Evolutionary conservation across 2,329 filamentous ascomycete genomes (phyloP).

Genomic region (Arthroderma sp.): DNA sequence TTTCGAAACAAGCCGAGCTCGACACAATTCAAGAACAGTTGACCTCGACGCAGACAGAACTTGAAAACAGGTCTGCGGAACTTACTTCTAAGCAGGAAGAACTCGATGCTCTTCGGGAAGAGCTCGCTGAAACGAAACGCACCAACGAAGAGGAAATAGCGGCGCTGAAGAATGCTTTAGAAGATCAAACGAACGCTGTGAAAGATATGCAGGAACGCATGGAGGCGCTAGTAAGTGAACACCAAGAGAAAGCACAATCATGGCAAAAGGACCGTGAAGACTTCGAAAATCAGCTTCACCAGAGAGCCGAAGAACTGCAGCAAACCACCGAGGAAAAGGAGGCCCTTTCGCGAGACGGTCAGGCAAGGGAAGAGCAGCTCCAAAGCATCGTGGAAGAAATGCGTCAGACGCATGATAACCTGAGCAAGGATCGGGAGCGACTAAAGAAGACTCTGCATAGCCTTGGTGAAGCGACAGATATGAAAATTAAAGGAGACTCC

Average conservation of each 20-base stretch:
- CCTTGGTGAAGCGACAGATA: conserved; percentile 37
- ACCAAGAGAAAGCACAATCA: conserved; percentile 19
- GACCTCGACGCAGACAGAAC: conserved; percentile 19
- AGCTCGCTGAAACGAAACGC: conserved; percentile 20
- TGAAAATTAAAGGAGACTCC: conserved; percentile 36
- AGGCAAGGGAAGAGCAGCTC: conserved; percentile 33
- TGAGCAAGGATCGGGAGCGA: conserved; percentile 38
- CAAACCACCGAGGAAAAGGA: conserved; percentile 25
- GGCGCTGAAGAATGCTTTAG: conserved; percentile 8
- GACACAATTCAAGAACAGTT: conserved; percentile 17
- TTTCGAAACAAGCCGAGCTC: conserved; percentile 12
- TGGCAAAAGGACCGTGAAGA: conserved; percentile 22
- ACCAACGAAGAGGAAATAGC: conserved; percentile 15
- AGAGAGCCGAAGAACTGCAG: conserved; percentile 32
- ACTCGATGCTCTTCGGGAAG: conserved; percentile 15
- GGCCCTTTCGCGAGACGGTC: conserved; percentile 22
- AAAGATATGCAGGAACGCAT: conserved; percentile 17
- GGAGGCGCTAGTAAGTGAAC: conserved; percentile 15
- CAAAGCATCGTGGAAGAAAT: conserved; percentile 30
- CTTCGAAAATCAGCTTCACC: conserved; percentile 24
- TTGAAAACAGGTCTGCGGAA: conserved; percentile 14
- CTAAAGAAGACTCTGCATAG: conserved; percentile 38
- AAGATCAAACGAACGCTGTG: conserved; percentile 11
- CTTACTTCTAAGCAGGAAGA: conserved; percentile 12
- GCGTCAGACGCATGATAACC: conserved; percentile 36